phyloP scores from a whole-genome alignment of 805 yeast genomes.

The Candida ficus region DNA sequence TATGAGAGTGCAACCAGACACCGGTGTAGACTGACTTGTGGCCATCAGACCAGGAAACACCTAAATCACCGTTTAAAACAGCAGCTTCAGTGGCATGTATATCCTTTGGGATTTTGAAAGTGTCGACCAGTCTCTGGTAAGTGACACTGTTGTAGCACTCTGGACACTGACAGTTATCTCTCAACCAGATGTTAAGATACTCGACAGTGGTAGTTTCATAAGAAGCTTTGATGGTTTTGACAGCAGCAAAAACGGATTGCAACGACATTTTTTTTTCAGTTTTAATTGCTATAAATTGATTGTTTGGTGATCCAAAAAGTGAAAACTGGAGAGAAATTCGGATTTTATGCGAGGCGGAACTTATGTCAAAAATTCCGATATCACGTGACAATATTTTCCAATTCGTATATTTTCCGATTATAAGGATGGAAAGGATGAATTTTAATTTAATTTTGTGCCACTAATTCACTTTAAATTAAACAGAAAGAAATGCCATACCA shows the following conservation, averaged over 20 bases:
- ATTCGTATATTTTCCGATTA: no score
- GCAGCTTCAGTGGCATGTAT: constrained; percentile 15
- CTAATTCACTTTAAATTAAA: no score
- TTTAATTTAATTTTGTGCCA: no score
- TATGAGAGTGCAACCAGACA: constrained; percentile 21
- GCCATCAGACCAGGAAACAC: constrained; percentile 13
- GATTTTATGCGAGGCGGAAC: no score
- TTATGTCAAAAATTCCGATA: not conserved
- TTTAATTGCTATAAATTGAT: no score
- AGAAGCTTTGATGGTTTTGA: not conserved
- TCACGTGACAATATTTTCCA: not conserved
- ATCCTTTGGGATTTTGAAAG: constrained; percentile 36
- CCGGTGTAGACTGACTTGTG: constrained; percentile 16
- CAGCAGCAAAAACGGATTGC: not conserved
- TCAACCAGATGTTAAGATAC: constrained; percentile 51
- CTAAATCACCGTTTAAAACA: not conserved
- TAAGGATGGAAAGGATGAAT: not conserved
- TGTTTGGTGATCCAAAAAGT: not conserved
- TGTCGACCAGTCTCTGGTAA: constrained; percentile 53
- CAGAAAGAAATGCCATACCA: not conserved
- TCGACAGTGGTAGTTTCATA: constrained; percentile 2
- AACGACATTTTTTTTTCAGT: not conserved
- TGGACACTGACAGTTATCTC: constrained; percentile 60
- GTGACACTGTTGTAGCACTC: constrained; percentile 50
- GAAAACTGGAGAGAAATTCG: constrained; percentile 1